Base-by-base conservation (phyloP, 176 grass and related monocot genomes). In the Paspalum vaginatum region DNA sequence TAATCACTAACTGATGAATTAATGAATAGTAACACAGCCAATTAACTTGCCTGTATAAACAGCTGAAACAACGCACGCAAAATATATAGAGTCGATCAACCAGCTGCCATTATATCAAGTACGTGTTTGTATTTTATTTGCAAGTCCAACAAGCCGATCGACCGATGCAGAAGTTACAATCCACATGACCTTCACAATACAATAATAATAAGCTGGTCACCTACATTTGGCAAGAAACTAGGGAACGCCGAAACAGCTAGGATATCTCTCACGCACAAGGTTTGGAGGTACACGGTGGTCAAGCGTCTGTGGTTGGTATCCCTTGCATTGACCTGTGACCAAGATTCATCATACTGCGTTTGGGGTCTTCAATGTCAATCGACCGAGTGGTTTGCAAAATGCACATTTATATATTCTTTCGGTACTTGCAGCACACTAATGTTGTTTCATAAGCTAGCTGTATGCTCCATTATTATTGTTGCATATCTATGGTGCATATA, bases 201-300 rank as follows among this genome's bases (percentile, higher is more conserved):
- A 32, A 32, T 32, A 32, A n/a, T n/a, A 48, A 70, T 26, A 49
- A 26, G 21, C 7, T 25, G 2, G 49, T 77, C 38, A 45, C 60
- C 45, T 40, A 32, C 32, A 21, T 78, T 64, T 77, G 43, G 45
- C 60, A 66, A 41, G 32, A 74, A 73, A 71, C 14, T 71, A 51
- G 6, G 7, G 17, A 39, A 42, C 9, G 26, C 80, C 6, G 20
- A 82, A 63, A 73, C 68, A 82, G 68, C 27, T 82, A 8, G 9
- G 5, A 6, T 9, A 21, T 68, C 17, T 15, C 2, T 39, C 3
- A 2, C 44, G 80, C 80, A 64, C 80, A 75, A 83, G 70, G 81
- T 83, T 83, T 82, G 7, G 47, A 74, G 25, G 37, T 75, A 74
- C 55, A 59, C 65, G 47, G 25, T 11, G 48, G 81, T 83, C 80